Base-by-base conservation (phyloP, 2,329 filamentous ascomycete species). In the Claviceps fusiformis region DNA sequence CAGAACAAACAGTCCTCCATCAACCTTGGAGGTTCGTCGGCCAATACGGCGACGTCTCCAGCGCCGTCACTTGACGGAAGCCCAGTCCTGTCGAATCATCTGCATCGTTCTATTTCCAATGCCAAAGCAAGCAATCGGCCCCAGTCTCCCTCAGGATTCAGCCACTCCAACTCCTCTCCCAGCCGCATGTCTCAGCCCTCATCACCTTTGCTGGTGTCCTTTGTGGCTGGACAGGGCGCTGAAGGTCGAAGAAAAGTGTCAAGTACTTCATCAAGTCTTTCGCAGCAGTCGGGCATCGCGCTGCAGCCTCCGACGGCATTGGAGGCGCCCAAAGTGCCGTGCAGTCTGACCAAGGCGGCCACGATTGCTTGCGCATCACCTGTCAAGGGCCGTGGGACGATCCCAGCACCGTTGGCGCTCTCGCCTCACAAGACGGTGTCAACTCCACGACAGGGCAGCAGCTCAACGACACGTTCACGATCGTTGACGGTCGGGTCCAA, bases 401-500 rank as follows among this genome's bases (percentile, higher is more conserved):
- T 72, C 52, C 79, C 70, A 8, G 73, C 77, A 13, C 77, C 70
- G 51, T 71, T 78, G 59, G 76, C 74, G 15, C 68, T 75, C 7
- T 85, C 82, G 7, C 85, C 86, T 0, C 82, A 85, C 54, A 89
- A 87, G 68, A 66, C 75, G 1, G 65, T 79, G 50, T 70, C 77
- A 1, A 83, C 80, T 2, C 82, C 82, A 45, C 77, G 82, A 49
- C 83, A 86, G 58, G 67, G 68, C 4, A 82, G 81, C 61, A 78
- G 77, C 59, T 75, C 82, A 19, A 77, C 83, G n/a, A 77, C 80
- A 50, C 82, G 91, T 51, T 86, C 89, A 52, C 80, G 93, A 55
- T 97, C 93, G 33, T 81, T 95, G 62, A 98, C 93, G 0, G 86
- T 97, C 43, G 92, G 92, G 9, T 97, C 93, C 13, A 89, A 95